Evolutionary conservation across 2,329 filamentous ascomycete genomes (phyloP), one percentile per base, ranked within the genome.

Genomic region (Myriosclerotinia duriaeana): DNA sequence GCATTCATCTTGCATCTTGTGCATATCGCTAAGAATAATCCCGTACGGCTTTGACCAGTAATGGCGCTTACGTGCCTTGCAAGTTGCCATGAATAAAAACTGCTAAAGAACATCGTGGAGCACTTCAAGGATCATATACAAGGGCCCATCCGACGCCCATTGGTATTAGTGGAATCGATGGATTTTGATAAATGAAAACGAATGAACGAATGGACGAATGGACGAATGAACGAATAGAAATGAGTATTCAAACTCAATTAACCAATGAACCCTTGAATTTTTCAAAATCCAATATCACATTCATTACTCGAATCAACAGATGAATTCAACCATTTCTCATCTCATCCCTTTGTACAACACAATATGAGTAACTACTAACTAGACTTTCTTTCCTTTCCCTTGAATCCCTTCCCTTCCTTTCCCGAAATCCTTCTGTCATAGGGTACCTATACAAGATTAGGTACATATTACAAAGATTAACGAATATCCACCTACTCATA

Each of bases 11-110:
- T 64, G 62, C 53, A 59, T 46, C 56, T 48, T 42, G 52, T 64
- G 53, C 62, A 64, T 64, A 22, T 36, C 53, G 62, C 62, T 48
- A 48, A 64, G 53, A 64, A 58, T 56, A 40, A 64, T 48, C 61
- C 62, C 52, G 53, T 64, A 22, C 52, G 15, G n/a, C 50, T 26
- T 20, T 26, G 40, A 38, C 62, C 62, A 56, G 42, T 58, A 48
- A 64, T 26, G 42, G 62, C 62, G 62, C 50, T 55, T 64, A 64
- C 22, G 62, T 64, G 50, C 62, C 62, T 64, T 64, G 38, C 52
- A 38, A n/a, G n/a, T n/a, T n/a, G n/a, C n/a, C n/a, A 56, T 22
- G 38, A 17, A 14, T 30, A 48, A 54, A 46, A 44, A 44, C 40
- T 14, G 14, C 14, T 36, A 30, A 30, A 53, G 40, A 54, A 30